Evolutionary conservation across 164 flowering plant species (phyloP).

Genomic region (Chimonanthus salicifolius): DNA sequence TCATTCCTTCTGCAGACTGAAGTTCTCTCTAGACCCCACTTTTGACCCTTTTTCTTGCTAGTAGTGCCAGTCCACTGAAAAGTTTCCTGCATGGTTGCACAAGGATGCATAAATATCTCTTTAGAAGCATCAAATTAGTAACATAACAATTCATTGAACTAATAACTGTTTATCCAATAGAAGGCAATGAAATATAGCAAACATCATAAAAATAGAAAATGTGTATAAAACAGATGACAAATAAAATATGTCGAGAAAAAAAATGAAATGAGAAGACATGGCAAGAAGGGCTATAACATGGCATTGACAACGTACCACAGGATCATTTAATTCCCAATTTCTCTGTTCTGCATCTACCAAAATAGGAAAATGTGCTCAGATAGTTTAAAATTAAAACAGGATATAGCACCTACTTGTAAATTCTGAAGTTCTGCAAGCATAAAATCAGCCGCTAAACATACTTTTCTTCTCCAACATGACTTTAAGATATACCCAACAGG

Average conservation of each 20-base stretch:
- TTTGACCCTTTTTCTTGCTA: slow-evolving; percentile 76
- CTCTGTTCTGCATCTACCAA: slow-evolving; percentile 27
- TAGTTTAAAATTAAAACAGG: background rate
- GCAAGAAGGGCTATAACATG: no score
- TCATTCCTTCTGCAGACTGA: slow-evolving; percentile 25
- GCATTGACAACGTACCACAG: slow-evolving; percentile 28
- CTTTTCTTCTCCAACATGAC: background rate
- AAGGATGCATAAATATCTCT: background rate
- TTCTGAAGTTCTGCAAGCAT: background rate
- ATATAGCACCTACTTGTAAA: background rate
- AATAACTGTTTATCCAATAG: no score
- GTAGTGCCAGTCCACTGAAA: slow-evolving; percentile 62
- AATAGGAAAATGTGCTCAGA: slow-evolving; percentile 11
- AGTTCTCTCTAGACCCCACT: slow-evolving; percentile 80
- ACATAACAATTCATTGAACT: background rate
- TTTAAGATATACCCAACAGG: no score
- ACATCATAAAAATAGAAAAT: no score
- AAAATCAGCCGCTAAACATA: no score
- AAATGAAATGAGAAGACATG: no score
- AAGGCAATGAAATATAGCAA: no score
- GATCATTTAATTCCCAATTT: slow-evolving; percentile 27
- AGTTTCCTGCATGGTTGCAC: slow-evolving; percentile 33
- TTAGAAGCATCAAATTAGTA: background rate
- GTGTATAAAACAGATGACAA: no score
- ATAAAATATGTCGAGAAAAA: no score